Percentiles rank a stretch among this genome's conserved stretches.
These are phyloP conservation scores for Cicer arietinum DNA, from an alignment of 306 rosid genomes.

Conservation along the genomic window DNA sequence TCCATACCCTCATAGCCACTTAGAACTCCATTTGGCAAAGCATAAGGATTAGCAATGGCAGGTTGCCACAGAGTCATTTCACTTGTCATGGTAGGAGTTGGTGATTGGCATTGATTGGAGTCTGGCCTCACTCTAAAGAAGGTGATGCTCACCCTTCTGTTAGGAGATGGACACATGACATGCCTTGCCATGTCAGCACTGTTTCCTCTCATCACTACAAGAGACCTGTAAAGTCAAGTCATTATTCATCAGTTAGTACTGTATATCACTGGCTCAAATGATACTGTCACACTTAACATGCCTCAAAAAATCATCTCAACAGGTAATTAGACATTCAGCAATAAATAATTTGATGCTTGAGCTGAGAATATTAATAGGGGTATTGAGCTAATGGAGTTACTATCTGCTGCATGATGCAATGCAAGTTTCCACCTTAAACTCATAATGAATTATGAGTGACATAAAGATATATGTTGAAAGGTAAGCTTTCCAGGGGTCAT, in stretches of 20 bases:
- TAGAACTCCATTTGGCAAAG: conserved; percentile 63
- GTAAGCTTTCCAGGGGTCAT: no score
- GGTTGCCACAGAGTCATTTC: conserved; percentile 83
- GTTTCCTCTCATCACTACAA: conserved; percentile 96
- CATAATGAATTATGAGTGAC: no score
- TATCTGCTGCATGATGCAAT: no score
- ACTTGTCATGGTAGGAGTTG: conserved; percentile 54
- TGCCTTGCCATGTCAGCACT: conserved; percentile 97
- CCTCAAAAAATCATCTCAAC: conserved; percentile 14
- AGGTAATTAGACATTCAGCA: conserved; percentile 11
- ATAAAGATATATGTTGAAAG: no score
- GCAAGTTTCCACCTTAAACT: no score
- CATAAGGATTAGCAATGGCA: conserved; percentile 55
- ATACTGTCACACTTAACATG: no score
- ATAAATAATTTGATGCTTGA: conserved; percentile 30
- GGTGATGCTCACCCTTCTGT: conserved; percentile 78
- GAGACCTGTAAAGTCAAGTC: conserved; percentile 62
- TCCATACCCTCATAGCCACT: conserved; percentile 69
- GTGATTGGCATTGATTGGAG: conserved; percentile 68
- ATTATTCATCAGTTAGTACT: not conserved
- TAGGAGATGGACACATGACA: conserved; percentile 91
- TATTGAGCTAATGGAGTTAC: not conserved
- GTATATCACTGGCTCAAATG: not conserved
- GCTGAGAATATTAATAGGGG: conserved; percentile 5
- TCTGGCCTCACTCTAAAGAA: conserved; percentile 81